Evolutionary conservation across 164 flowering plant species (phyloP), one percentile per base, ranked within the genome.

Genomic region (Cinnamomum chago): DNA sequence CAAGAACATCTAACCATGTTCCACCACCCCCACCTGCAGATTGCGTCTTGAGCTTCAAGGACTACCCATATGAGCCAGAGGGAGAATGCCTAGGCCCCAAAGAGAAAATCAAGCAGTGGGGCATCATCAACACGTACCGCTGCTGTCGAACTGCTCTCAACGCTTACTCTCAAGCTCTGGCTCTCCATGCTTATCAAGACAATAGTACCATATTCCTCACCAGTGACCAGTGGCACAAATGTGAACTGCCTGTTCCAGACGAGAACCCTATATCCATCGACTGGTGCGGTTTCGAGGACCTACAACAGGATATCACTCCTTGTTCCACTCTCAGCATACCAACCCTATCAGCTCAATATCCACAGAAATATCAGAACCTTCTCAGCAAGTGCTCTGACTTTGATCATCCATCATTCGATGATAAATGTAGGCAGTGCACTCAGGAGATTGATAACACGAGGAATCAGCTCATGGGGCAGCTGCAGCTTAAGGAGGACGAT

Each of bases 71-170:
- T 76, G 72, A 78, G 58, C 88, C 88, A 62, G 23, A 72, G 0
- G 89, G 91, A 2, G 83, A 84, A 50, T 89, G 95, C 82, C 15
- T 77, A 10, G 70, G 73, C 67, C 27, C 9, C 28, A 15, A 75
- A 7, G 80, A 76, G 58, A 80, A 67, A 12, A 25, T 84, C 22
- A 80, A 65, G 2, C 55, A n/a, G 12, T 88, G 89, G 92, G 82
- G 55, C 62, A 72, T 78, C 75, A 50, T 86, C 69, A 52, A 72
- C 2, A 81, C 83, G 22, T 78, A 78, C 18, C 78, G 81, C 10
- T 91, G 95, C 70, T 91, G 95, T 35, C 74, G 76, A 68, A 83
- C 82, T 70, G 88, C 81, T 15, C 84, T 91, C 55, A 70, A 75
- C 5, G 60, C 75, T 27, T 62, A 85, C 15, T 76, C 90, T 5